Evolutionary conservation across 140 eudicot species (phyloP), one percentile per base, ranked within the genome.

Genomic region (Cichorium intybus): DNA sequence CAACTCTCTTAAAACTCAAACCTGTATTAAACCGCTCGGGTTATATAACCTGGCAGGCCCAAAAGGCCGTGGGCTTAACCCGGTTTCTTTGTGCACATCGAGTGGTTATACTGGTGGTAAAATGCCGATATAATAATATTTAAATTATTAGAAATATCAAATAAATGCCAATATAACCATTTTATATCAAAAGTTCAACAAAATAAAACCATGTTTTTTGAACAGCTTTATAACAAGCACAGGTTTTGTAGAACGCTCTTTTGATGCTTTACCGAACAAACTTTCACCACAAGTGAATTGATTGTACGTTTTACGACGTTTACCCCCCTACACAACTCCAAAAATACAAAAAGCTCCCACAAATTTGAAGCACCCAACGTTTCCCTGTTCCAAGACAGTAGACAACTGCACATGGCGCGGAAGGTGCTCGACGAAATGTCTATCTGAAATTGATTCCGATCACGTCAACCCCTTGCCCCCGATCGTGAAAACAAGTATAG

Each of bases 391-490:
- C 73, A 23, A 23, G 17, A 5, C 31, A 68, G 48, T 35, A 39
- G 48, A 66, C 69, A 66, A 64, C 45, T 60, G 66, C 79, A 66
- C 79, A 66, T 77, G 68, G 81, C 64, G 34, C 60, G 49, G n/a
- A 65, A 67, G 54, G 58, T 76, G 75, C 63, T 80, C 72, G 86
- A 80, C 79, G 10, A 51, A 79, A 73, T 53, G 90, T 54, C 77
- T 70, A 70, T 27, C 14, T 46, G 61, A 84, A 53, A 60, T 33
- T 37, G 63, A 75, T 59, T 67, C 79, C 58, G 65, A 50, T 75
- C 59, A 75, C 79, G 16, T 18, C 15, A 37, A 35, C 43, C 34
- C 6, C 37, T 45, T 23, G 7, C 23, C 34, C 24, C 9, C 51
- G 14, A 29, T 31, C 62, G 10, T 27, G 27, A 27, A 62, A 35